phyloP scores from a whole-genome alignment of 345 rosid species.

The Hibiscus syriacus region DNA sequence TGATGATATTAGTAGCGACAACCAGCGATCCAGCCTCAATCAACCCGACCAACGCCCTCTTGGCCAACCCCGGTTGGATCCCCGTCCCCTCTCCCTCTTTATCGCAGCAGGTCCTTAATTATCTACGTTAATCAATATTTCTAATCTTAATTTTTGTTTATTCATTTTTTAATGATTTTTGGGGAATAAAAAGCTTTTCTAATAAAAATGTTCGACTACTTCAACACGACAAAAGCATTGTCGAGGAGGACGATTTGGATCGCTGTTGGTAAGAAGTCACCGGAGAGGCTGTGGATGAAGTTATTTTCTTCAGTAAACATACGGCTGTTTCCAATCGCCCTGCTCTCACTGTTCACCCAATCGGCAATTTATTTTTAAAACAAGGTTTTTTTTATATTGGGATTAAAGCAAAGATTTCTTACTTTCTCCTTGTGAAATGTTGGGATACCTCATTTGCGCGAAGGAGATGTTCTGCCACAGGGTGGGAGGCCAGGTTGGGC shows the following conservation, averaged over 20 bases:
- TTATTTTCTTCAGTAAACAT: constrained; percentile 86
- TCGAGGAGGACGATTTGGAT: no score
- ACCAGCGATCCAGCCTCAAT: constrained; percentile 80
- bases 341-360: constrained; percentile 82
- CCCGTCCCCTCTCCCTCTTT: constrained; percentile 36
- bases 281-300: constrained; percentile 76
- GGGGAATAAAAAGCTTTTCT: constrained; percentile 51
- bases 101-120: constrained; percentile 29
- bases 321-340: no score
- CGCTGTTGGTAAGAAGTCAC: constrained; percentile 75
- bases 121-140: not conserved
- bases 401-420: no score
- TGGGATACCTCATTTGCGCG: no score
- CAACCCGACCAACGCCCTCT: constrained; percentile 71
- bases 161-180: not conserved
- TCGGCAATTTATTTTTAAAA: constrained; percentile 34
- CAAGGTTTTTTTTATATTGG: constrained; percentile 22
- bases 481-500: no score
- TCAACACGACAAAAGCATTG: constrained; percentile 54
- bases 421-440: constrained; percentile 77
- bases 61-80: constrained; percentile 64
- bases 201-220: constrained; percentile 54
- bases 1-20: constrained; percentile 68
- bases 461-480: no score
- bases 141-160: not conserved